These are phyloP conservation scores for Pyrus communis DNA, from an alignment of 306 rosid genomes.

Conservation along the genomic window DNA sequence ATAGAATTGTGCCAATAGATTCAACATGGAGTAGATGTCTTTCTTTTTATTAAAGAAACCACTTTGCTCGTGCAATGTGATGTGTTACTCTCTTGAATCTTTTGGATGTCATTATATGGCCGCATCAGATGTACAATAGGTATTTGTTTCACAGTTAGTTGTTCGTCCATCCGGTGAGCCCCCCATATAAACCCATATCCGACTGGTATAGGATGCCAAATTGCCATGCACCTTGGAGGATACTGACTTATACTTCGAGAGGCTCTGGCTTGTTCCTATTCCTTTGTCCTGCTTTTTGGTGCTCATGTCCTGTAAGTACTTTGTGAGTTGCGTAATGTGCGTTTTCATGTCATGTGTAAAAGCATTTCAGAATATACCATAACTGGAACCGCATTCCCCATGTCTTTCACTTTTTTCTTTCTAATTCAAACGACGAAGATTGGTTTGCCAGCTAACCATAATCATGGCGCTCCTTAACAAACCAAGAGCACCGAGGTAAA, in stretches of 20 bases:
- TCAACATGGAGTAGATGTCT: background rate
- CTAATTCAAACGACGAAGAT: background rate
- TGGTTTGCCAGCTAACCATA: background rate
- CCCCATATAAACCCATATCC: background rate
- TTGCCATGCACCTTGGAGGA: no score
- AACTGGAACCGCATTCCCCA: background rate
- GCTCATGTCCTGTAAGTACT: background rate
- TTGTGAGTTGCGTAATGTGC: background rate
- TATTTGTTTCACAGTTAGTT: background rate
- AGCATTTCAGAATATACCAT: background rate
- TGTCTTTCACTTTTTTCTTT: background rate
- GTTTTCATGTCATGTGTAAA: background rate
- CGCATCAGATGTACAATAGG: background rate
- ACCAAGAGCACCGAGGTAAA: no score
- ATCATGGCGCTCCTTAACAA: no score
- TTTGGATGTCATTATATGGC: background rate
- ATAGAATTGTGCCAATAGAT: background rate
- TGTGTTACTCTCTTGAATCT: background rate
- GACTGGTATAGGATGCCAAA: background rate
- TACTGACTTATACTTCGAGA: background rate
- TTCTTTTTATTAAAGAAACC: background rate
- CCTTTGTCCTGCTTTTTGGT: background rate
- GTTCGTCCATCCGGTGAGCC: background rate
- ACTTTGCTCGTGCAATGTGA: background rate
- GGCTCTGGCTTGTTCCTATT: background rate